Base-by-base conservation (phyloP, 148 eudicot species). In the Beta vulgaris region DNA sequence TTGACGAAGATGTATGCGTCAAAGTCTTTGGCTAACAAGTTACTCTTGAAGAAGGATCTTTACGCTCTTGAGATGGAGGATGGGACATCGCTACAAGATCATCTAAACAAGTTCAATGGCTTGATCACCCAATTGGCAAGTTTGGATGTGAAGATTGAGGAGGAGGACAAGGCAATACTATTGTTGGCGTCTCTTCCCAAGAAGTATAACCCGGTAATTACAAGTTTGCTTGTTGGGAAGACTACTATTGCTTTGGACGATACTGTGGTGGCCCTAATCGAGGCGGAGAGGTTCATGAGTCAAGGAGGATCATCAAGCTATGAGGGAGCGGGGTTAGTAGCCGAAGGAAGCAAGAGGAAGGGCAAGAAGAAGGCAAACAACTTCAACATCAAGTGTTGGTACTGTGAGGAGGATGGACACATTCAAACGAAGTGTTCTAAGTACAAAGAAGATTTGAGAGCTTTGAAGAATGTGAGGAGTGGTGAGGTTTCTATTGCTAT, bases 41-140 rank as follows among this genome's bases (percentile, higher is more conserved):
- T 46, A 18, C 14, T 46, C 51, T 46, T 46, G 51, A 46, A 46
- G 15, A 46, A 12, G 15, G 51, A 46, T 46, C 51, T 46, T 46
- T 4, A 49, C 18, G 16, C 55, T 44, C 69, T 65, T 26, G 28
- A 65, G 43, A 36, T 65, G 69, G 46, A 7, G 43, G 44, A 65
- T 65, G 42, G 25, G 15, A 42, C 42, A 3, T 7, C 37, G 8
- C 31, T 63, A 19, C 28, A 35, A 6, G 42, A 63, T 31, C 69
- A 37, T 36, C 12, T 14, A 36, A 65, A 65, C 25, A 35, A 65
- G 46, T 65, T 65, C 21, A 65, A 65, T 65, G 69, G 69, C 42
- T 18, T 65, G 43, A 65, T 36, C 44, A 65, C 69, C 43, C 69
- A 35, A 39, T 65, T 65, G 44, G 25, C 23, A 46, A 65, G 69